Percentiles rank a stretch among this genome's conserved stretches.
These are phyloP conservation scores for Heterobasidion irregulare DNA, from an alignment of 1,284 basidiomycete species.

Conservation along the genomic window DNA sequence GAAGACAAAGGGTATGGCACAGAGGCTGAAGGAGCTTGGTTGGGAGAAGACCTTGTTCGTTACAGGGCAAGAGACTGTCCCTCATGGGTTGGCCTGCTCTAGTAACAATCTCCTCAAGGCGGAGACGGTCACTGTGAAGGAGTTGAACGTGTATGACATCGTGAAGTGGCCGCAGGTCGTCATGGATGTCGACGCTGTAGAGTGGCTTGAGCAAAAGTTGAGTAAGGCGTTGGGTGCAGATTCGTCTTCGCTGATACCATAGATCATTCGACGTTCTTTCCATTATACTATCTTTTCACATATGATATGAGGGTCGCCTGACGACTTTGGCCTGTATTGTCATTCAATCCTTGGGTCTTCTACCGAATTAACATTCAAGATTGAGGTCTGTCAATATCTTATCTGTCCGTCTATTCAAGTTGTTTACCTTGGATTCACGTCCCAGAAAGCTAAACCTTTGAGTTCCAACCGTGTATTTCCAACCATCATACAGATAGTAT, in stretches of 20 bases:
- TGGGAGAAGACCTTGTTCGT: conserved; percentile 66
- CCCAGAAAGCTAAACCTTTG: too few relatives aligned
- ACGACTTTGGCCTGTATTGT: too few relatives aligned
- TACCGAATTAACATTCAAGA: too few relatives aligned
- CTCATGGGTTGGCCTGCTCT: conserved; percentile 45
- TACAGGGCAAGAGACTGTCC: conserved; percentile 52
- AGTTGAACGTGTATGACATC: conserved; percentile 71
- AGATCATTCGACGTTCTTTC: background rate
- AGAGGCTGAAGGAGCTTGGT: conserved; percentile 50
- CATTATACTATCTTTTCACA: background rate
- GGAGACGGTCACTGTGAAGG: conserved; percentile 50
- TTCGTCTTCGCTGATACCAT: background rate
- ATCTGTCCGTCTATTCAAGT: too few relatives aligned
- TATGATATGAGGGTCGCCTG: background rate
- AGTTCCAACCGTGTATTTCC: too few relatives aligned
- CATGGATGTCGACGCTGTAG: conserved; percentile 63
- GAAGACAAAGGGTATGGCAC: conserved; percentile 57
- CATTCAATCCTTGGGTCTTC: too few relatives aligned
- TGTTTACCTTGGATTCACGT: too few relatives aligned
- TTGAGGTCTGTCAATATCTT: too few relatives aligned
- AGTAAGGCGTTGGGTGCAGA: conserved; percentile 21
- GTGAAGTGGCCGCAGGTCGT: conserved; percentile 70
- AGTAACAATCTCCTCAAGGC: conserved; percentile 60
- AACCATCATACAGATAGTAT: too few relatives aligned
- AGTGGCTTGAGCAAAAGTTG: conserved; percentile 58